Evolutionary conservation across 306 rosid species (phyloP).

Genomic region (Rosa rugosa): DNA sequence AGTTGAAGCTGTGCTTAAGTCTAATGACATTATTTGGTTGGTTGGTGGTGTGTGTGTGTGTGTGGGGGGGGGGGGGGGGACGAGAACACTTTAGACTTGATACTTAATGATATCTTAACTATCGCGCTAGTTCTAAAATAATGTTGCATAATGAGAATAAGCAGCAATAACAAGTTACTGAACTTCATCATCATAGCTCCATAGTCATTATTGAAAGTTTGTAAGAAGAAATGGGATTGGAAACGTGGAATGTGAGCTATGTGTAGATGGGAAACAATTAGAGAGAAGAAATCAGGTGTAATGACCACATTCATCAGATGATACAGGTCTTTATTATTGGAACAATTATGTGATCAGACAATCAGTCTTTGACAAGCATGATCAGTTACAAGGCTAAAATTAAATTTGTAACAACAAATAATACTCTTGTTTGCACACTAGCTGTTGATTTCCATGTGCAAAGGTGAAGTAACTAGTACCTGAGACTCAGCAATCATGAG

Average conservation of each 20-base stretch:
- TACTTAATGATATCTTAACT: not conserved
- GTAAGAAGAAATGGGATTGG: not conserved
- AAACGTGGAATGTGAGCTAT: not conserved
- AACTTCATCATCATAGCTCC: not conserved
- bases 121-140: not conserved
- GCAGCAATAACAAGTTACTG: not conserved
- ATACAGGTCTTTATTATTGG: not conserved
- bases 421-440: not conserved
- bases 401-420: not conserved
- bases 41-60: no score
- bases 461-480: slow-evolving; percentile 43
- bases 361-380: not conserved
- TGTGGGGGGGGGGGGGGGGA: not conserved
- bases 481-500: slow-evolving; percentile 97
- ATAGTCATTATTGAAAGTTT: not conserved
- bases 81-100: not conserved
- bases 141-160: not conserved
- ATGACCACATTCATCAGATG: not conserved
- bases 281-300: not conserved
- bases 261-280: not conserved
- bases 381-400: not conserved
- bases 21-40: no score
- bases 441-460: not conserved
- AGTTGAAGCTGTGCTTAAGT: no score
- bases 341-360: not conserved